Evolutionary conservation across 805 yeast genomes (phyloP), one percentile per base, ranked within the genome.

Genomic region (Ogataea kodamae): DNA sequence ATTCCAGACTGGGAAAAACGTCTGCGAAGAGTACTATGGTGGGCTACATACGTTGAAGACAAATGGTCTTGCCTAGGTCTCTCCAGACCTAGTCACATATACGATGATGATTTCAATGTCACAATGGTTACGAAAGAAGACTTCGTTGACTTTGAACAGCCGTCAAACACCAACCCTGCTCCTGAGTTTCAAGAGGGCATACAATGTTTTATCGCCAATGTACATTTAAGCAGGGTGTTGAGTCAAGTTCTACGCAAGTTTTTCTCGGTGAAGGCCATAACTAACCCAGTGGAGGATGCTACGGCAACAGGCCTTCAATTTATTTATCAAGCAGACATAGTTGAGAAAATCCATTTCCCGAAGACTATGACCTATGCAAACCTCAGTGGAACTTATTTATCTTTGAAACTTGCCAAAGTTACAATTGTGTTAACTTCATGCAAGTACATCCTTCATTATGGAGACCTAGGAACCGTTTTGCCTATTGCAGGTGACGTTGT

Each of bases 101-200:
- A 39, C 10, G 18, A 33, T 13, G 43, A 50, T 16, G 31, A 30
- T 14, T 87, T 95, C 95, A 65, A 78, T 25, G 87, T 86, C 3
- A 64, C 68, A 28, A 63, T 72, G 18, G 61, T 85, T 17, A 61
- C 71, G 0, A 78, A 74, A 46, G 80, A 78, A 28, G 90, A 83
- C 52, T 82, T 84, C 48, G 84, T 86, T 2, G 82, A 76, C 45
- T 46, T 27, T 47, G 53, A 39, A 36, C 54, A 28, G 11, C 13
- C 28, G n/a, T 10, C 11, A 10, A 9, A 32, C 42, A 43, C 32
- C 49, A 9, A 8, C 9, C 18, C 4, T 14, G 6, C 13, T 9
- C 22, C 28, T 3, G 29, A 17, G 6, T 22, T 25, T 12, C 12
- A 31, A n/a, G 27, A 27, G 17, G 32, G 42, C 6, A 31, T 22